Evolutionary conservation across 1,284 basidiomycete genomes (phyloP).

Genomic region (Puccinia polysora): DNA sequence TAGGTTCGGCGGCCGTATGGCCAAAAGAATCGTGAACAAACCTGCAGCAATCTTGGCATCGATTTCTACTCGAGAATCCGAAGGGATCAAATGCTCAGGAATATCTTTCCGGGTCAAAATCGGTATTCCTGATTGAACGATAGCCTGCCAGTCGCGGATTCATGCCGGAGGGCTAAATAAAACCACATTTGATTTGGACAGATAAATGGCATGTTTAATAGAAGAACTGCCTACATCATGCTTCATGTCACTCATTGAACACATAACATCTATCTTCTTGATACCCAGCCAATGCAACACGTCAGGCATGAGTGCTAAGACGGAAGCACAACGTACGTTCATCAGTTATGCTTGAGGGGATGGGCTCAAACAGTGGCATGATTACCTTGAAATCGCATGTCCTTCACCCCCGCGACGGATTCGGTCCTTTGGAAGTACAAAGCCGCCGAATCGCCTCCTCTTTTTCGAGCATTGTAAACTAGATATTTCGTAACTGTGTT

Average conservation of each 20-base stretch:
- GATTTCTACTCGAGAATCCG: slow-evolving; percentile 89
- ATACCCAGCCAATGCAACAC: slow-evolving; percentile 69
- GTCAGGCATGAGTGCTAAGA: slow-evolving; percentile 79
- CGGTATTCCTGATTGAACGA: slow-evolving; percentile 78
- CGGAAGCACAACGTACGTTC: not conserved
- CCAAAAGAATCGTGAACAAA: not conserved
- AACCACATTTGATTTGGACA: no score
- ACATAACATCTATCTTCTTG: slow-evolving; percentile 71
- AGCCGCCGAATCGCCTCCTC: slow-evolving; percentile 83
- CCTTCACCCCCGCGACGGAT: slow-evolving; percentile 88
- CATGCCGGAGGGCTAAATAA: no score
- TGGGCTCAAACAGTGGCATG: no score
- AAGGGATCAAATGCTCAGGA: slow-evolving; percentile 77
- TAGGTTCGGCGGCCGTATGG: no score
- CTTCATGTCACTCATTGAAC: slow-evolving; percentile 85
- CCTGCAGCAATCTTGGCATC: slow-evolving; percentile 89
- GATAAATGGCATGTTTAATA: no score
- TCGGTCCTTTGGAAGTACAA: slow-evolving; percentile 93
- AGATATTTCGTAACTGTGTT: slow-evolving; percentile 61
- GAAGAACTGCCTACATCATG: slow-evolving; percentile 48
- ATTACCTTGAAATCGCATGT: slow-evolving; percentile 75
- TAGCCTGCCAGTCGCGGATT: no score
- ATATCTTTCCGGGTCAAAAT: slow-evolving; percentile 78
- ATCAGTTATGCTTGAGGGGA: no score
- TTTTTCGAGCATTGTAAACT: slow-evolving; percentile 91